A percentile compares a stretch with the other conserved stretches of the same genome.
phyloP scores from a whole-genome alignment of 2,329 filamentous ascomycete species.

The Phaeosphaeria sp. region DNA sequence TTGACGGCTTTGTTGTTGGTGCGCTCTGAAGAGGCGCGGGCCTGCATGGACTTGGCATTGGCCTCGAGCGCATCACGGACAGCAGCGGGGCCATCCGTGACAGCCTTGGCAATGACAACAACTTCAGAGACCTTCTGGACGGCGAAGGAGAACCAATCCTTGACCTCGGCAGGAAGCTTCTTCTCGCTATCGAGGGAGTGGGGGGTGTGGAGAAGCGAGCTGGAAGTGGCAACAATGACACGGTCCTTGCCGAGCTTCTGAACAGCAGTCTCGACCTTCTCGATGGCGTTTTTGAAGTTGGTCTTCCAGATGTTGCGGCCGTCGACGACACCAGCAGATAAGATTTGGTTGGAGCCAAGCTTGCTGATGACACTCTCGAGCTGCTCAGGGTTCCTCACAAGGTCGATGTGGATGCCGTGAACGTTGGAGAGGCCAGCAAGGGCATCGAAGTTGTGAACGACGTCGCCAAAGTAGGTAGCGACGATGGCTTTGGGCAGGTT shows the following conservation, averaged over 20 bases:
- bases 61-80: conserved; percentile 91
- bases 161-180: conserved; percentile 92
- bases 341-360: conserved; percentile 85
- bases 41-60: conserved; percentile 92
- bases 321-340: conserved; percentile 96
- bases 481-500: conserved; percentile 87
- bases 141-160: conserved; percentile 98
- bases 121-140: conserved; percentile 93
- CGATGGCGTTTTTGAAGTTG: conserved; percentile 95
- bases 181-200: conserved; percentile 99
- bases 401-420: conserved; percentile 89
- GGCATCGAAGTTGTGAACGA: conserved; percentile 97
- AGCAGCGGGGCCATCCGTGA: conserved; percentile 87
- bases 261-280: conserved; percentile 85
- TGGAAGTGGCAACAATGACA: conserved; percentile 95
- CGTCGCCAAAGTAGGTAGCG: conserved; percentile 98
- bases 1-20: conserved; percentile 99
- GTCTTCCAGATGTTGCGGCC: conserved; percentile 99
- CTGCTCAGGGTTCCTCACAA: conserved; percentile 98
- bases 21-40: conserved; percentile 87
- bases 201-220: conserved; percentile 96
- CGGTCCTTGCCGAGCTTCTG: conserved; percentile 98
- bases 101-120: conserved; percentile 92
- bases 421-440: conserved; percentile 75
- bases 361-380: conserved; percentile 82